Percentiles rank a stretch among this genome's conserved stretches.
phyloP scores from a whole-genome alignment of 202 grass and related monocot species.

The Schoenoplectus tabernaemontani region DNA sequence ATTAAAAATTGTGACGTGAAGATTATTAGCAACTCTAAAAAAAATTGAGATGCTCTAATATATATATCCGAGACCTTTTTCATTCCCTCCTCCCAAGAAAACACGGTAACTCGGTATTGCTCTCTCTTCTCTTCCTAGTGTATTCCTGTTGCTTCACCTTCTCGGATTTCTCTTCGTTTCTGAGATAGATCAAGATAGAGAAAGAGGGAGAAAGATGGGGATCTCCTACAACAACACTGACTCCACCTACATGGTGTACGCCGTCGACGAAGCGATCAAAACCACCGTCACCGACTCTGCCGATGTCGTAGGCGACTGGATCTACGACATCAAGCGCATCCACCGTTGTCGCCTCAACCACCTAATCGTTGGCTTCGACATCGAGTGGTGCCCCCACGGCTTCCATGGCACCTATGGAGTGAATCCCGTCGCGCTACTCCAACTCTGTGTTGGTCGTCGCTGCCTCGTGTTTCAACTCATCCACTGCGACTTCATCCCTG shows the following conservation, averaged over 20 bases:
- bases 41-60: too few relatives aligned
- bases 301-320: constrained; percentile 12
- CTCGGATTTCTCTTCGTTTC: too few relatives aligned
- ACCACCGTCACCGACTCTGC: constrained; percentile 30
- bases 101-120: too few relatives aligned
- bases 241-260: constrained; percentile 13
- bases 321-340: constrained; percentile 17
- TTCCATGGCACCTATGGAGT: background rate
- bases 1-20: too few relatives aligned
- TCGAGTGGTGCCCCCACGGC: constrained; percentile 34
- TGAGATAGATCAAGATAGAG: too few relatives aligned
- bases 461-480: constrained; percentile 47
- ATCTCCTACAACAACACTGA: background rate
- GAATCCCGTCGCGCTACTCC: constrained; percentile 31
- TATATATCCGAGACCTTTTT: too few relatives aligned
- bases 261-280: background rate
- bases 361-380: constrained; percentile 40
- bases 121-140: too few relatives aligned
- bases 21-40: too few relatives aligned
- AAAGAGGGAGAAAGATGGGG: too few relatives aligned
- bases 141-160: too few relatives aligned
- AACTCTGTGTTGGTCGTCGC: constrained; percentile 35
- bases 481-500: constrained; percentile 7
- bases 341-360: constrained; percentile 11
- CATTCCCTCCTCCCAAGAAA: too few relatives aligned